Evolutionary conservation across 164 flowering plant genomes (phyloP).

Genomic region (Berberis vulgaris): DNA sequence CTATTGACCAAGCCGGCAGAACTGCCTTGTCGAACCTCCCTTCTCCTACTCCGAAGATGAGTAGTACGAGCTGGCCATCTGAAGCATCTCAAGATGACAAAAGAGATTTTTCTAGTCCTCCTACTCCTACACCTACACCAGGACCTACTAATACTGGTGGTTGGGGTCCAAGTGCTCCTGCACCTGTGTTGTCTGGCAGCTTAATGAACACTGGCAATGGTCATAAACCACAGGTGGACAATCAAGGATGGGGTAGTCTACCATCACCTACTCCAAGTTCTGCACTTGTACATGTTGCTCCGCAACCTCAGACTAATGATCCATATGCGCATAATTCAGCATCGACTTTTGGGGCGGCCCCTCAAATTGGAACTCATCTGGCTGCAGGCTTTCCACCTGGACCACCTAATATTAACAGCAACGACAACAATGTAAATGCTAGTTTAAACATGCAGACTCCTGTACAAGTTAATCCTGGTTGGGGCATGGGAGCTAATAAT

Average conservation of each 20-base stretch:
- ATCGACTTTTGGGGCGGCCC: too few relatives aligned
- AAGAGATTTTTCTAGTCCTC: constrained; percentile 15
- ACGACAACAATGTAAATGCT: too few relatives aligned
- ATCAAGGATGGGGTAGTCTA: neutral
- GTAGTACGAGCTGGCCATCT: constrained; percentile 15
- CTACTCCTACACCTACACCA: constrained; percentile 24
- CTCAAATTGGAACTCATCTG: too few relatives aligned
- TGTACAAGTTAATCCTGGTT: neutral
- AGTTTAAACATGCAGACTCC: constrained; percentile 2
- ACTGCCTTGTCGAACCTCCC: constrained; percentile 39
- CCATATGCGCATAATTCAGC: constrained; percentile 3
- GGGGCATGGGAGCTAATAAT: constrained; percentile 4
- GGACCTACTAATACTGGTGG: neutral
- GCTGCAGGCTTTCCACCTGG: too few relatives aligned
- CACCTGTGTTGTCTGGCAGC: too few relatives aligned
- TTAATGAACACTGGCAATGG: too few relatives aligned
- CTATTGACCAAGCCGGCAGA: constrained; percentile 14
- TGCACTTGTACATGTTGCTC: neutral
- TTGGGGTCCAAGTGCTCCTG: neutral
- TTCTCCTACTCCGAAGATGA: constrained; percentile 52
- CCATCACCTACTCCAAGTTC: constrained; percentile 11
- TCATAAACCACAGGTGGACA: neutral
- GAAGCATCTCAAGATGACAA: constrained; percentile 1
- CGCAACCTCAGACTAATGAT: constrained; percentile 1
- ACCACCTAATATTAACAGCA: too few relatives aligned